Percentiles rank a stretch among this genome's conserved stretches.
These are phyloP conservation scores for Trichosporon inkin DNA, from an alignment of 1,284 basidiomycete species.

Conservation along the genomic window DNA sequence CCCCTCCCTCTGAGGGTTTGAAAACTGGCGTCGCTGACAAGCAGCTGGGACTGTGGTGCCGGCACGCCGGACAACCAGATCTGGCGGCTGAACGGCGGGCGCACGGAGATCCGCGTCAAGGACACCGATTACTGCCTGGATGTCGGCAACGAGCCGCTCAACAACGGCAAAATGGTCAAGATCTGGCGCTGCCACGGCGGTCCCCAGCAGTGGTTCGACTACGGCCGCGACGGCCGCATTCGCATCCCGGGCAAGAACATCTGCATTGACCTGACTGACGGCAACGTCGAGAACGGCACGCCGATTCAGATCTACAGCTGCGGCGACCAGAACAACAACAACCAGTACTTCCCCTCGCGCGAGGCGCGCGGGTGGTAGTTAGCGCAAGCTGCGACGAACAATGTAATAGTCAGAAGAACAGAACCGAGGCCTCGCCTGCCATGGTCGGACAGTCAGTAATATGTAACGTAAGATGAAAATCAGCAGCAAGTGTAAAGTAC, in stretches of 20 bases:
- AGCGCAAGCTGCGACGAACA: not conserved
- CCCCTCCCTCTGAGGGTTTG: no score
- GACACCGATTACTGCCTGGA: not conserved
- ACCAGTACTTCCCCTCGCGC: not conserved
- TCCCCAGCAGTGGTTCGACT: constrained; percentile 2
- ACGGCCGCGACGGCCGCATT: not conserved
- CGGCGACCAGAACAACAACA: not conserved
- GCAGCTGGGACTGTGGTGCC: not conserved
- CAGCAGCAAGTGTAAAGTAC: no score
- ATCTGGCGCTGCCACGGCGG: constrained; percentile 5
- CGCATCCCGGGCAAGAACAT: not conserved
- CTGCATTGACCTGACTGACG: not conserved
- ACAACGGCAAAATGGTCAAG: constrained; percentile 1
- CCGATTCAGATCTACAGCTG: constrained; percentile 3
- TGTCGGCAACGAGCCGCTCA: not conserved
- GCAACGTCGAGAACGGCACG: not conserved
- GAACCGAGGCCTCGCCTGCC: not conserved
- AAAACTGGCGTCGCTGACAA: no score
- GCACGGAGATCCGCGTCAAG: not conserved
- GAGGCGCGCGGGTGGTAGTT: not conserved
- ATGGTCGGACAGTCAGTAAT: not conserved
- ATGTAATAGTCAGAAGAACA: not conserved
- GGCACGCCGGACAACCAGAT: not conserved
- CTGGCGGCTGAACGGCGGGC: not conserved
- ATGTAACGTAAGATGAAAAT: not conserved